Evolutionary conservation across 139 green algal species (phyloP), one percentile per base, ranked within the genome.

Genomic region (Closterium sp.): DNA sequence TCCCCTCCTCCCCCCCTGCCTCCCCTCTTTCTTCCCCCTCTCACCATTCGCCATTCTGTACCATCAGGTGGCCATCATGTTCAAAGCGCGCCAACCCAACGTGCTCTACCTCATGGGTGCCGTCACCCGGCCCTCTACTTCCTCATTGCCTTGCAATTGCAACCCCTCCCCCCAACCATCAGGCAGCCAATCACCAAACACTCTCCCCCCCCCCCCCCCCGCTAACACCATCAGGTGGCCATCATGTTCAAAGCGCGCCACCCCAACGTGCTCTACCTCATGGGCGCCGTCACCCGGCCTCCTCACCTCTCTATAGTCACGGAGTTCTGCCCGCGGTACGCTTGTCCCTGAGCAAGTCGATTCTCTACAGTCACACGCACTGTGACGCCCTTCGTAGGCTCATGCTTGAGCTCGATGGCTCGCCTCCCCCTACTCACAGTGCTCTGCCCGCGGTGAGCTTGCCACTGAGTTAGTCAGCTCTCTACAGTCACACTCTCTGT

Each of bases 301-400:
- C 94, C 95, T 6, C 95, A 97, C 93, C 94, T 98, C 34, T 95
- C 91, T 88, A 98, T 98, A 88, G 95, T 98, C 69, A 97, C 96
- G 5, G 95, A 98, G 38, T 97, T 96, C 69, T 88, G 96, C 8
- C 92, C 34, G 1, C n/a, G 81, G 81, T 85, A 33, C 25, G 81
- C 31, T 19, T 76, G 55, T 19, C 55, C 12, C 16, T 76, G n/a
- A n/a, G n/a, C n/a, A n/a, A n/a, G n/a, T n/a, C n/a, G n/a, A n/a
- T n/a, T n/a, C n/a, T n/a, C n/a, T n/a, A n/a, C n/a, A n/a, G n/a
- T n/a, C n/a, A n/a, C n/a, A n/a, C n/a, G n/a, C n/a, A n/a, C n/a
- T n/a, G n/a, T n/a, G n/a, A n/a, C n/a, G n/a, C n/a, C n/a, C n/a
- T n/a, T n/a, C n/a, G n/a, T n/a, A n/a, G n/a, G n/a, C n/a, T n/a